These are phyloP conservation scores for Melastoma malabathricum DNA, from an alignment of 345 rosid species.

Conservation along the genomic window DNA sequence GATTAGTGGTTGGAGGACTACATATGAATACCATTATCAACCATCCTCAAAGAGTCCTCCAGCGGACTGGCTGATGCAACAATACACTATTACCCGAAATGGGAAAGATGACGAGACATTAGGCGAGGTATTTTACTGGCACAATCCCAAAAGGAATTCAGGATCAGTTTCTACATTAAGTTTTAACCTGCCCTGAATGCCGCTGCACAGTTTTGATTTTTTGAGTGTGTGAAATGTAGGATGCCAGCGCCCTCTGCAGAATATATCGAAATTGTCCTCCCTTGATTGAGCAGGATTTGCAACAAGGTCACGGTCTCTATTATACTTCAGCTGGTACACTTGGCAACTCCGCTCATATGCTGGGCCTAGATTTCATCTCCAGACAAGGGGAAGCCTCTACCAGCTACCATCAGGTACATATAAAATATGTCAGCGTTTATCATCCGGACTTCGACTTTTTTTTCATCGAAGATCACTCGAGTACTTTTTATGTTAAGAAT, in stretches of 20 bases:
- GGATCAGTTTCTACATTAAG: too few relatives aligned
- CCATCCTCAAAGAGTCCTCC: background rate
- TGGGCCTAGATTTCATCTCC: background rate
- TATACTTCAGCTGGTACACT: background rate
- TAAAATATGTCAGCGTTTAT: too few relatives aligned
- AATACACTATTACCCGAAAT: conserved; percentile 4
- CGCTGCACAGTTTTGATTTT: too few relatives aligned
- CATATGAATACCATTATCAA: conserved; percentile 2
- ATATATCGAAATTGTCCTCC: background rate
- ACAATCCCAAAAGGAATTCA: too few relatives aligned
- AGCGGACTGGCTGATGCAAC: conserved; percentile 8
- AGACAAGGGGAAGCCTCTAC: conserved; percentile 7
- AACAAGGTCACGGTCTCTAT: background rate
- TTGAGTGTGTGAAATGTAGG: conserved; percentile 2
- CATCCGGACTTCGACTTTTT: too few relatives aligned
- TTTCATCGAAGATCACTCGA: too few relatives aligned
- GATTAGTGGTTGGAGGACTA: conserved; percentile 9
- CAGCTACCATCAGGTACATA: conserved; percentile 9
- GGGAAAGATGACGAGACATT: background rate
- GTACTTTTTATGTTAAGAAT: conserved; percentile 1
- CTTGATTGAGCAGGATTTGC: background rate
- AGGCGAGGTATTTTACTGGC: conserved; percentile 1
- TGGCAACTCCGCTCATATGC: background rate
- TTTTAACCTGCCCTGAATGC: too few relatives aligned
- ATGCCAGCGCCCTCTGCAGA: conserved; percentile 6